Percentiles rank a stretch among this genome's conserved stretches.
Evolutionary conservation across 768 basidiomycete genomes (phyloP).

Genomic region (Suillus occidentalis): DNA sequence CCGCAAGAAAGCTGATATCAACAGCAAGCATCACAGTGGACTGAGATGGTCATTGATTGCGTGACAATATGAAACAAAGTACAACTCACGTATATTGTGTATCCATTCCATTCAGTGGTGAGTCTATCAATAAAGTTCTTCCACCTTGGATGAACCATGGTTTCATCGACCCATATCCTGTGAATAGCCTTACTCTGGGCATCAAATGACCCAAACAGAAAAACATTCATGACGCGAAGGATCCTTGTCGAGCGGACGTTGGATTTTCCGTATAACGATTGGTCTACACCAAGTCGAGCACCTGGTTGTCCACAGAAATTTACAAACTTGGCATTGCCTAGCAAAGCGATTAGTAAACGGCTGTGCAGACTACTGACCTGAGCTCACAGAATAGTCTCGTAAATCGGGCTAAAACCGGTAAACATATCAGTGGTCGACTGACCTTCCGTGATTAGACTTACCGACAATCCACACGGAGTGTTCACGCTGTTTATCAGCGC

Average conservation of each 20-base stretch:
- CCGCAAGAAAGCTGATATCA: slow-evolving; percentile 12
- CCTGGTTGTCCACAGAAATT: slow-evolving; percentile 38
- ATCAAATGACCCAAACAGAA: slow-evolving; percentile 7
- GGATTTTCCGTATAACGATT: slow-evolving; percentile 31
- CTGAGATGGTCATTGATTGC: too few species aligned
- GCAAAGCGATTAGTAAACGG: slow-evolving; percentile 12
- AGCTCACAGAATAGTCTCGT: neutral
- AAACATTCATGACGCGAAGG: neutral
- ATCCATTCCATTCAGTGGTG: slow-evolving; percentile 10
- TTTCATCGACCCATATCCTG: slow-evolving; percentile 12
- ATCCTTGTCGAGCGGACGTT: too few species aligned
- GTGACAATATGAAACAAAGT: neutral
- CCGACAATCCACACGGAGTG: neutral
- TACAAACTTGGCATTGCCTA: slow-evolving; percentile 29
- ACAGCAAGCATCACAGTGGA: slow-evolving; percentile 15
- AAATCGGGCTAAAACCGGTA: neutral
- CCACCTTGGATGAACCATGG: slow-evolving; percentile 8
- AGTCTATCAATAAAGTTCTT: slow-evolving; percentile 6
- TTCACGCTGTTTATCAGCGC: neutral
- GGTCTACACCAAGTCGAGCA: slow-evolving; percentile 32
- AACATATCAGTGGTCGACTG: neutral
- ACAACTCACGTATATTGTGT: slow-evolving; percentile 10
- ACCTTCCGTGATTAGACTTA: neutral
- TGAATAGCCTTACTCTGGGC: slow-evolving; percentile 3
- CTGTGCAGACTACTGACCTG: neutral